Evolutionary conservation across 805 yeast genomes (phyloP).

Genomic region (Lipomyces starkeyi): DNA sequence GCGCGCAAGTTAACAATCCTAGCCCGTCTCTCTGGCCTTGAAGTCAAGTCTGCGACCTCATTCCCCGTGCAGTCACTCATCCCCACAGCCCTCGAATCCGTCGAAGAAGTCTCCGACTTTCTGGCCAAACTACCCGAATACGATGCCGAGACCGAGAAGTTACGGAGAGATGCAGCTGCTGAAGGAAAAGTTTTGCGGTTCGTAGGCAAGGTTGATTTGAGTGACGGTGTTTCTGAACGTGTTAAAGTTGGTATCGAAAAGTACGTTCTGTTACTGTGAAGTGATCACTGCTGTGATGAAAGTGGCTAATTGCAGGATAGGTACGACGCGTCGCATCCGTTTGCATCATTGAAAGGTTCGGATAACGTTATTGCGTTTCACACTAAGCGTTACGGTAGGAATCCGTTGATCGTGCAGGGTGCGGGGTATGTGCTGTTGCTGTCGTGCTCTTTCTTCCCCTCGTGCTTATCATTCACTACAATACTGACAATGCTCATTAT

Average conservation of each 20-base stretch:
- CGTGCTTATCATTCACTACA: constrained; percentile 39
- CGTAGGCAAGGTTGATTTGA: constrained; percentile 86
- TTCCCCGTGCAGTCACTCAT: constrained; percentile 94
- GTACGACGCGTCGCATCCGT: constrained; percentile 89
- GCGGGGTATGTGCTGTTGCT: constrained; percentile 62
- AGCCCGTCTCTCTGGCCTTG: constrained; percentile 88
- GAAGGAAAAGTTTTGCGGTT: constrained; percentile 90
- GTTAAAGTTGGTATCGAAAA: constrained; percentile 85
- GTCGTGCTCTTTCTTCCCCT: background rate
- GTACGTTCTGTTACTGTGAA: background rate
- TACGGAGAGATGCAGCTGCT: constrained; percentile 79
- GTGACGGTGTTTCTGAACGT: constrained; percentile 47
- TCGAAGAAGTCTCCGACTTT: constrained; percentile 55
- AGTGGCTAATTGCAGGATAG: constrained; percentile 40
- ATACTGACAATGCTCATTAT: constrained; percentile 39
- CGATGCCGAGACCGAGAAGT: constrained; percentile 76
- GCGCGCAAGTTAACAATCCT: constrained; percentile 97
- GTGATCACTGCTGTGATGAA: background rate
- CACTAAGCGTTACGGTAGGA: constrained; percentile 82
- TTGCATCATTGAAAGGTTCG: constrained; percentile 93
- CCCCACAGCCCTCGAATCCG: constrained; percentile 81
- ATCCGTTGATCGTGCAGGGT: constrained; percentile 95
- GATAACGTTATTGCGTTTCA: constrained; percentile 93
- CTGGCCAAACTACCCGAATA: constrained; percentile 78
- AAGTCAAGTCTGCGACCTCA: constrained; percentile 84